Evolutionary conservation across 306 rosid genomes (phyloP).

Genomic region (Trichosanthes truncata): DNA sequence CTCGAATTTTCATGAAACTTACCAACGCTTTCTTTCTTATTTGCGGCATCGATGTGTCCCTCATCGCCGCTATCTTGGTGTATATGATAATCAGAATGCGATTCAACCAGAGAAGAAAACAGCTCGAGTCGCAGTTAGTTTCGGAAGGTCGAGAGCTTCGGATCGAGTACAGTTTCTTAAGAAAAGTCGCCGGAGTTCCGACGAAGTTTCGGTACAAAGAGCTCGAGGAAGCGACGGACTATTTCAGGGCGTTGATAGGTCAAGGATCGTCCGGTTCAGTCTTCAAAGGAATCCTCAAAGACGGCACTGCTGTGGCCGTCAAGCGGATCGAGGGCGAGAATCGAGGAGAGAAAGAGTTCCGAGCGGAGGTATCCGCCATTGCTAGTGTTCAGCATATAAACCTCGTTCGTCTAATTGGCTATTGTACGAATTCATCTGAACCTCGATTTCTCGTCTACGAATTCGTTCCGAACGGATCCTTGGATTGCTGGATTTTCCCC

Average conservation of each 20-base stretch:
- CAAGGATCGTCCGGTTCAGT: conserved; percentile 70
- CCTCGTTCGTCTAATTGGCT: conserved; percentile 66
- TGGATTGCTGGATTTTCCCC: conserved; percentile 78
- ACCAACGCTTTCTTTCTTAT: conserved; percentile 59
- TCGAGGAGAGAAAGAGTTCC: conserved; percentile 62
- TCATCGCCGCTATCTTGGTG: conserved; percentile 42
- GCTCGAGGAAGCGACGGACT: conserved; percentile 74
- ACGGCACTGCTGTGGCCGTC: conserved; percentile 77
- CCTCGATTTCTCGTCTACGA: conserved; percentile 73
- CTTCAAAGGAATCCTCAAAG: conserved; percentile 66
- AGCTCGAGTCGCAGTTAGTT: conserved; percentile 32
- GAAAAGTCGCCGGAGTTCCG: conserved; percentile 85
- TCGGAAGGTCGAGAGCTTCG: conserved; percentile 84
- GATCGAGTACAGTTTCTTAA: conserved; percentile 72
- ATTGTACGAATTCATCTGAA: conserved; percentile 36
- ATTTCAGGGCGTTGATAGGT: conserved; percentile 50
- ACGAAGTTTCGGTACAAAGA: conserved; percentile 61
- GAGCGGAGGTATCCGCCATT: conserved; percentile 86
- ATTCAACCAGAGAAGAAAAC: conserved; percentile 33
- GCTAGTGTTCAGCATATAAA: conserved; percentile 79
- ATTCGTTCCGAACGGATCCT: conserved; percentile 59
- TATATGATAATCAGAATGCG: conserved; percentile 42
- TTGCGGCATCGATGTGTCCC: conserved; percentile 50
- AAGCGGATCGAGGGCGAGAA: conserved; percentile 52
- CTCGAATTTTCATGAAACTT: conserved; percentile 36